Evolutionary conservation across 2,329 filamentous ascomycete species (phyloP).

Genomic region (Cladorrhinum sp.): DNA sequence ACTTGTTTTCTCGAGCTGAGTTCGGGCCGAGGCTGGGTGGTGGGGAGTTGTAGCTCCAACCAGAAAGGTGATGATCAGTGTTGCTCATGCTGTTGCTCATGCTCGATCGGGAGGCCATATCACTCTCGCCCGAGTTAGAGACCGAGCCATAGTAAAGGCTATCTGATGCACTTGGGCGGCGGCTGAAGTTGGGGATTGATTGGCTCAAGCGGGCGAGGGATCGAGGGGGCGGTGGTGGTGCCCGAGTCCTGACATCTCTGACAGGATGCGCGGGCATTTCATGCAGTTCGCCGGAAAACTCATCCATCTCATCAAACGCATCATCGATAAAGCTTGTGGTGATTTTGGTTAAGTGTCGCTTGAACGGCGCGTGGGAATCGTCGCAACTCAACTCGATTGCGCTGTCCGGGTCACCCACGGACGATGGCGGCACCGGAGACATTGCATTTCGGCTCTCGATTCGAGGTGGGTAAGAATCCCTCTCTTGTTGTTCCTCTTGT

Average conservation of each 20-base stretch:
- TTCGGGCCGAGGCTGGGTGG: background rate
- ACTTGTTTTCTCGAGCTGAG: background rate
- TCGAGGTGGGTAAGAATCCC: background rate
- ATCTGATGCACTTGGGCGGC: conserved; percentile 7
- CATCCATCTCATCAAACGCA: conserved; percentile 32
- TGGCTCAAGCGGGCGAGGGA: conserved; percentile 21
- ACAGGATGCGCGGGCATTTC: conserved; percentile 20
- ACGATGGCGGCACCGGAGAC: conserved; percentile 26
- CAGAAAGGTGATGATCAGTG: background rate
- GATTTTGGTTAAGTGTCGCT: conserved; percentile 12
- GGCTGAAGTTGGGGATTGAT: background rate
- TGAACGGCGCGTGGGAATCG: conserved; percentile 20
- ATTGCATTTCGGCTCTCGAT: background rate
- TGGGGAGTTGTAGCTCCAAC: conserved; percentile 2
- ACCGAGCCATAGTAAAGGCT: conserved; percentile 1
- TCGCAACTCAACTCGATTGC: conserved; percentile 39
- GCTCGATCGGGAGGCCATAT: conserved; percentile 2
- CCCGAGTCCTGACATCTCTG: conserved; percentile 10
- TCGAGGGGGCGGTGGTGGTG: conserved; percentile 31
- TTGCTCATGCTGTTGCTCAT: background rate
- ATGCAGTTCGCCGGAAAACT: conserved; percentile 31
- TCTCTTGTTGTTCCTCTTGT: background rate
- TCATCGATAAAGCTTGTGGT: conserved; percentile 3
- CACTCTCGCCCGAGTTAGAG: conserved; percentile 1
- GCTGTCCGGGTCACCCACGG: conserved; percentile 39